Evolutionary conservation across 2,329 filamentous ascomycete genomes (phyloP).

Genomic region (Arthrinium phaeospermum): DNA sequence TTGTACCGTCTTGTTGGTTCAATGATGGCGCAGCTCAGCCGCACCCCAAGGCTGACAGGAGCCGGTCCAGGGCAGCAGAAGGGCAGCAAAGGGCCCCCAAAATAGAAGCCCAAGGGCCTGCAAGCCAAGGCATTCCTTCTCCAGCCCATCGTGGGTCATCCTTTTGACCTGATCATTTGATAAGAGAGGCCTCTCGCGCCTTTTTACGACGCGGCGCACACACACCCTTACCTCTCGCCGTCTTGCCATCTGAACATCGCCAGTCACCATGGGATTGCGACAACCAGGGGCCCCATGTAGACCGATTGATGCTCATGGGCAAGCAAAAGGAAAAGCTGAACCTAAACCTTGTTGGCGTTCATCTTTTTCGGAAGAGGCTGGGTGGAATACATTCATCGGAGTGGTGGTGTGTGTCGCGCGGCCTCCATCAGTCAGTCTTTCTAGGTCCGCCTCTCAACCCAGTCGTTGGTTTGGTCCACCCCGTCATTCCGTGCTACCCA

Average conservation of each 20-base stretch:
- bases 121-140: slow-evolving; percentile 15
- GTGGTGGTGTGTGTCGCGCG: background rate
- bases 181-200: slow-evolving; percentile 15
- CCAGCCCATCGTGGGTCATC: background rate
- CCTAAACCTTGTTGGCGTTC: background rate
- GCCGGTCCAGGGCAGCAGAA: background rate
- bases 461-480: background rate
- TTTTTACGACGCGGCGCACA: background rate
- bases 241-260: background rate
- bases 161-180: background rate
- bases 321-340: background rate
- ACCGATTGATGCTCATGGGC: background rate
- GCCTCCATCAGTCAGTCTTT: background rate
- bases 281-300: background rate
- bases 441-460: background rate
- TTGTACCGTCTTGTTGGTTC: background rate
- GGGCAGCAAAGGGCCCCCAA: background rate
- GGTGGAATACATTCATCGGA: background rate
- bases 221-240: background rate
- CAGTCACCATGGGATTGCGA: background rate
- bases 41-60: background rate
- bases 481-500: background rate
- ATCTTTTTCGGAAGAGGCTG: background rate
- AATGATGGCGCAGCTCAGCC: slow-evolving; percentile 7
- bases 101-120: background rate